These are phyloP conservation scores for Nigrospora sphaerica DNA, from an alignment of 2,329 filamentous ascomycete genomes.

Conservation along the genomic window DNA sequence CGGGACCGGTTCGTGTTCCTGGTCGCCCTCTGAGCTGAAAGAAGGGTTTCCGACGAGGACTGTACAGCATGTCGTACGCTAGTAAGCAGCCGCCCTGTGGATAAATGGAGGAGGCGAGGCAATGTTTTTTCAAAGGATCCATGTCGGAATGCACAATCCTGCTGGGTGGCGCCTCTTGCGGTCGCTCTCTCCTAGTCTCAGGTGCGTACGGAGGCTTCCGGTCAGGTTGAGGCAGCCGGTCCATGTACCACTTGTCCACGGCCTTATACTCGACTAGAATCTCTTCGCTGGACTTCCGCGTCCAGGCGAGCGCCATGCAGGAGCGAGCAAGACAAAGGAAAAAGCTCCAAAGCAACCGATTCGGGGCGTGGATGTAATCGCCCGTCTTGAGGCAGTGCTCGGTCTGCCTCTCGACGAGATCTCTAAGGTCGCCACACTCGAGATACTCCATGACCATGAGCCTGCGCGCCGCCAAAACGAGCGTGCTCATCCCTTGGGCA, in stretches of 20 bases:
- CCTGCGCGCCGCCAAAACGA: not conserved
- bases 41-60: not conserved
- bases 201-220: not conserved
- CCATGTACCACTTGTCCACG: not conserved
- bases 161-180: not conserved
- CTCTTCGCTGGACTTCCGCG: not conserved
- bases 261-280: not conserved
- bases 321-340: not conserved
- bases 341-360: not conserved
- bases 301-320: not conserved
- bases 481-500: not conserved
- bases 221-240: not conserved
- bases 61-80: not conserved
- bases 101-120: too few species aligned
- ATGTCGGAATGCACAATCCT: constrained; percentile 1
- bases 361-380: not conserved
- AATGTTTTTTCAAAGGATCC: not conserved
- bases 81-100: too few species aligned
- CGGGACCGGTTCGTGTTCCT: not conserved
- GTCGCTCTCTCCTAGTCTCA: not conserved
- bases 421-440: not conserved
- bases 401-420: not conserved
- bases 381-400: not conserved
- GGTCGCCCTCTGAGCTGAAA: too few species aligned
- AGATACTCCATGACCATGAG: not conserved